phyloP scores from a whole-genome alignment of 2,329 filamentous ascomycete genomes.

The Trichothecium sympodiale region DNA sequence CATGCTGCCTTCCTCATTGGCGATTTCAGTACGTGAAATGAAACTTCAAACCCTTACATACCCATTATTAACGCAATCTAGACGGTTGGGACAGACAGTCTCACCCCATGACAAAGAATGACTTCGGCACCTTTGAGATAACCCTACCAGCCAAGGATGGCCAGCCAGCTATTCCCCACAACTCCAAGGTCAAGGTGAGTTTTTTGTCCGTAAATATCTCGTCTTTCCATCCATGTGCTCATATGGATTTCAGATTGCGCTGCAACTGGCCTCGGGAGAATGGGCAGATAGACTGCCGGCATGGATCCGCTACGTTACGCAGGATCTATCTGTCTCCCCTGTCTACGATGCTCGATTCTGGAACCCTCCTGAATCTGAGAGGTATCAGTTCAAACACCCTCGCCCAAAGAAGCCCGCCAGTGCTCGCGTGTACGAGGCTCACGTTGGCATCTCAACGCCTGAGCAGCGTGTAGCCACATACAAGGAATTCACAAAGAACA shows the following conservation, averaged over 20 bases:
- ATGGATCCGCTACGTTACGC: constrained; percentile 96
- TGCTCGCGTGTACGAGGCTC: constrained; percentile 94
- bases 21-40: constrained; percentile 71
- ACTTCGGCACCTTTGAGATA: constrained; percentile 81
- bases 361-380: constrained; percentile 72
- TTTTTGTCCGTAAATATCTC: too few relatives aligned
- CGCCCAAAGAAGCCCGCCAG: constrained; percentile 76
- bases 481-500: constrained; percentile 91
- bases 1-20: constrained; percentile 76
- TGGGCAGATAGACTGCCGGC: constrained; percentile 80
- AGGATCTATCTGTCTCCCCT: constrained; percentile 80
- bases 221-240: neutral
- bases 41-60: neutral
- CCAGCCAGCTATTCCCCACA: constrained; percentile 71
- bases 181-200: constrained; percentile 87
- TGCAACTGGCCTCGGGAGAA: constrained; percentile 69
- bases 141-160: constrained; percentile 63
- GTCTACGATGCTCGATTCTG: constrained; percentile 94
- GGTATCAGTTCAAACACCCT: constrained; percentile 74
- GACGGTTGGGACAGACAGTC: constrained; percentile 79
- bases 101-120: constrained; percentile 77
- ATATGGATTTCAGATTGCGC: constrained; percentile 52
- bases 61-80: constrained; percentile 23
- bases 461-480: constrained; percentile 84
- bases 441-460: constrained; percentile 91